Percentiles rank a stretch among this genome's conserved stretches.
These are phyloP conservation scores for Moesziomyces globuligerus DNA, from an alignment of 1,284 basidiomycete genomes.

Conservation along the genomic window DNA sequence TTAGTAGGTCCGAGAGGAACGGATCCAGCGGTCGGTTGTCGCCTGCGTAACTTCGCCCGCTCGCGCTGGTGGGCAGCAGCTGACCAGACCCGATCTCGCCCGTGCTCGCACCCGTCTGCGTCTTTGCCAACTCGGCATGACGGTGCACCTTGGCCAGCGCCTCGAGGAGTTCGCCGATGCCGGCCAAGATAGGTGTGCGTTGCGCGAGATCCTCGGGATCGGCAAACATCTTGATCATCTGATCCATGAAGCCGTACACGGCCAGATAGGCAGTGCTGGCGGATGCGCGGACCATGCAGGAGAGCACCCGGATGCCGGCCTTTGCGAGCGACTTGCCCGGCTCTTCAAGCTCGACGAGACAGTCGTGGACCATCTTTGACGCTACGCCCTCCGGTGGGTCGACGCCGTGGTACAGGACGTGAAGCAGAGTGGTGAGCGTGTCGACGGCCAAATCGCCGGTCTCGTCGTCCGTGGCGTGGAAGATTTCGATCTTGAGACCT, in stretches of 20 bases:
- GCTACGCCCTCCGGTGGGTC: slow-evolving; percentile 57
- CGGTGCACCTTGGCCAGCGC: slow-evolving; percentile 50
- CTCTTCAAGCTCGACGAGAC: slow-evolving; percentile 53
- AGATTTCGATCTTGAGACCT: slow-evolving; percentile 62
- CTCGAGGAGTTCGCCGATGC: slow-evolving; percentile 55
- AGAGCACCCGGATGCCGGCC: slow-evolving; percentile 48
- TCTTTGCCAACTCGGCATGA: slow-evolving; percentile 15
- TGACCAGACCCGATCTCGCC: slow-evolving; percentile 29
- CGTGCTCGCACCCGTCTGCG: slow-evolving; percentile 2
- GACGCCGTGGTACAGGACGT: slow-evolving; percentile 54
- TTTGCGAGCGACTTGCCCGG: slow-evolving; percentile 59
- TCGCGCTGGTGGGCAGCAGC: slow-evolving; percentile 20
- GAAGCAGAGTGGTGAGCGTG: slow-evolving; percentile 54
- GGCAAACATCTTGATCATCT: slow-evolving; percentile 74
- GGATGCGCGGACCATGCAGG: slow-evolving; percentile 48
- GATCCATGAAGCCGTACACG: slow-evolving; percentile 51
- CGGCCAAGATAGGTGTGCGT: slow-evolving; percentile 76
- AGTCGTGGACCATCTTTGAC: slow-evolving; percentile 57
- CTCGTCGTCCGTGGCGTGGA: slow-evolving; percentile 65
- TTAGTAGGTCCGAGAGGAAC: slow-evolving; percentile 51
- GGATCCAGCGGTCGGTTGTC: slow-evolving; percentile 56
- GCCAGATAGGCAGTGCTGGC: slow-evolving; percentile 45
- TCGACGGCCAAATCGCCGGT: slow-evolving; percentile 49
- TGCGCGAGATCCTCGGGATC: slow-evolving; percentile 80
- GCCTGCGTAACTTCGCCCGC: slow-evolving; percentile 38